Base-by-base conservation (phyloP, 108 stramenopile genomes). In the Nitzschia sp. region DNA sequence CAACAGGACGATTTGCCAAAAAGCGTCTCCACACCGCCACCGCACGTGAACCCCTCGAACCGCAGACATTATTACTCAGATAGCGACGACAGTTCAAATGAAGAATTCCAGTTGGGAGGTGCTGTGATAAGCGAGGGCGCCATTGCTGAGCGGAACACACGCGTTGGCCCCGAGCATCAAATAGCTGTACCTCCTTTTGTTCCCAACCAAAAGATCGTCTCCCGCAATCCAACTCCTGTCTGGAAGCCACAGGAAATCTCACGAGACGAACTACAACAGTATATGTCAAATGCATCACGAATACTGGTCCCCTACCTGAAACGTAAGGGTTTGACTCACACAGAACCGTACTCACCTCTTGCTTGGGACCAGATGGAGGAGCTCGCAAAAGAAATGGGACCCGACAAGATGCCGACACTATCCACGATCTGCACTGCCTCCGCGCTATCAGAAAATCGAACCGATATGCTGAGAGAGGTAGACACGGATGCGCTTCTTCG, bases 161-260 rank as follows among this genome's bases (percentile, higher is more conserved):
- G 82, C 36, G 82, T 90, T n/a, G 93, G 90, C 11, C 54, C 60
- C 8, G 69, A 86, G 31, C 80, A 88, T 64, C 93, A 94, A 76
- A 88, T 74, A 29, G 27, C 58, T 21, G 74, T 91, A 60, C 85
- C 86, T 13, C 59, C 76, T 3, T 81, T 79, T 59, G 29, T 54
- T 52, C 71, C 80, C 26, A 38, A 74, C 11, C 53, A 77, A 30
- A 58, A 50, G 15, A 62, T 71, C 9, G 62, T 53, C 3, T 74
- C 80, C 9, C 54, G 88, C 19, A 74, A 73, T 19, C 84, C 89
- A 11, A 60, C 53, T 3, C 48, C 80, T 58, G 84, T 89, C 28
- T 94, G 93, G 93, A 81, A 85, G 56, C 77, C 79, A 9, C 71
- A 67, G n/a, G 28, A 9, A 3, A 71, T 84, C 32, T 58, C 62